A percentile compares a stretch with the other conserved stretches of the same genome.
phyloP scores from a whole-genome alignment of 495 filamentous ascomycete species.

The Aspergillus asperescens region DNA sequence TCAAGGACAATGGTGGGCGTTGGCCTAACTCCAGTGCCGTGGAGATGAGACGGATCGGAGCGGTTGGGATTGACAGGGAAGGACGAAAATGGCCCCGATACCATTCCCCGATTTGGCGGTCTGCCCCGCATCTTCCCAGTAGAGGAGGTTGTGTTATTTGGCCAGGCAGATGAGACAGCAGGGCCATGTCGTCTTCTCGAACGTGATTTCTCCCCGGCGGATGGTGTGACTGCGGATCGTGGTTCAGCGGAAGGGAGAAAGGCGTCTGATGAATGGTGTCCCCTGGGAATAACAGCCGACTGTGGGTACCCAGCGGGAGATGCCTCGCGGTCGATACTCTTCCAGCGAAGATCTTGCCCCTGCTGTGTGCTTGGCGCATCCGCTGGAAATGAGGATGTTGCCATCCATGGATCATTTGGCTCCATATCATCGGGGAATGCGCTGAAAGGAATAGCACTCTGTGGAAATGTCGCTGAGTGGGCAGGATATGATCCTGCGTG shows the following conservation, averaged over 20 bases:
- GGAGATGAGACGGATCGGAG: conserved; percentile 30
- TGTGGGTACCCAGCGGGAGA: conserved; percentile 68
- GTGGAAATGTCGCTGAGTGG: conserved; percentile 47
- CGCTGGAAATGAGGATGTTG: conserved; percentile 35
- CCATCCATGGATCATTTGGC: conserved; percentile 50
- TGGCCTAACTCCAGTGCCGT: conserved; percentile 24
- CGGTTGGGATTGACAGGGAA: conserved; percentile 68
- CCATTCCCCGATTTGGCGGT: conserved; percentile 73
- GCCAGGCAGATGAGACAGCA: conserved; percentile 93
- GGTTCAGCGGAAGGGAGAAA: conserved; percentile 51
- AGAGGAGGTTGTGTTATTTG: conserved; percentile 57
- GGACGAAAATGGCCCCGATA: conserved; percentile 76
- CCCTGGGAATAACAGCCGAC: conserved; percentile 69
- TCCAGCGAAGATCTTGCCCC: conserved; percentile 44
- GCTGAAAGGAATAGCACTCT: conserved; percentile 57
- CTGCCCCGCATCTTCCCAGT: conserved; percentile 76
- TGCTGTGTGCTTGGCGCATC: conserved; percentile 23
- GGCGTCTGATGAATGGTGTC: conserved; percentile 45
- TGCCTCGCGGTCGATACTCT: conserved; percentile 45
- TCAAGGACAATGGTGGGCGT: conserved; percentile 26
- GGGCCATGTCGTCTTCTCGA: conserved; percentile 77
- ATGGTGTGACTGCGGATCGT: conserved; percentile 64
- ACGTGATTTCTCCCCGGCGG: conserved; percentile 47
- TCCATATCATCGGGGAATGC: conserved; percentile 54
- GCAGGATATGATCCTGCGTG: conserved; percentile 48